Base-by-base conservation (phyloP, 208 protist genomes). In the Leishmania gerbilli region DNA sequence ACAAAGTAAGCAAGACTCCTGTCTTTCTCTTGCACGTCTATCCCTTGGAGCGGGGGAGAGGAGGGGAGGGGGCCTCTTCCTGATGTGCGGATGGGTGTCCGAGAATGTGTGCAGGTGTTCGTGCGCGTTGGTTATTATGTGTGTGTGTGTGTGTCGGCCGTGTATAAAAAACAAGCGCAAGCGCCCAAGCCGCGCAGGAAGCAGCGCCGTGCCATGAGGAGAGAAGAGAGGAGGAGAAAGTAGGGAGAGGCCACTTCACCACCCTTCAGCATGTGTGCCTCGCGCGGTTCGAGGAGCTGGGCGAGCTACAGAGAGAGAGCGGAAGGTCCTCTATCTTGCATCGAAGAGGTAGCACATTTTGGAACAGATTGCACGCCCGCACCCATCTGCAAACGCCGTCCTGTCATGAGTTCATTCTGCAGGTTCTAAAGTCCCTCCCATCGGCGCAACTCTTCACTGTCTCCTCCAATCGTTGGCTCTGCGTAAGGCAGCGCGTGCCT, bases 401-500 rank as follows among this genome's bases (percentile, higher is more conserved):
- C 7, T 31, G 4, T 15, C 56, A 62, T 31, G 56, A 62, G 13
- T 31, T 8, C 56, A 24, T 62, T 62, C 24, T 31, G 56, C 56
- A 62, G 24, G 56, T 11, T 62, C 56, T 62, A 31, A 24, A 24
- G 56, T 11, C 56, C 24, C 56, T 62, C 56, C 8, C 56, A 62
- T 62, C 8, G 5, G 27, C 6, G 56, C 24, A 31, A 21, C 27
- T 31, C 56, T 62, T 24, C 24, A 24, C 24, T 60, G 56, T 60
- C 24, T 2, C 6, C 56, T 60, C 2, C 15, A 21, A 15, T 13
- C 21, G 56, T 60, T 7, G 56, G 24, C 56, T 62, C 56, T 62
- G 24, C 8, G 37, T 37, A 53, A 68, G 74, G 56, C 49, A 64
- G 9, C 2, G 58, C 62, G 56, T 87, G 37, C 49, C 15, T 79